Conservation (phyloP, 139 green algal species). For the Chlamydomonas applanata region DNA sequence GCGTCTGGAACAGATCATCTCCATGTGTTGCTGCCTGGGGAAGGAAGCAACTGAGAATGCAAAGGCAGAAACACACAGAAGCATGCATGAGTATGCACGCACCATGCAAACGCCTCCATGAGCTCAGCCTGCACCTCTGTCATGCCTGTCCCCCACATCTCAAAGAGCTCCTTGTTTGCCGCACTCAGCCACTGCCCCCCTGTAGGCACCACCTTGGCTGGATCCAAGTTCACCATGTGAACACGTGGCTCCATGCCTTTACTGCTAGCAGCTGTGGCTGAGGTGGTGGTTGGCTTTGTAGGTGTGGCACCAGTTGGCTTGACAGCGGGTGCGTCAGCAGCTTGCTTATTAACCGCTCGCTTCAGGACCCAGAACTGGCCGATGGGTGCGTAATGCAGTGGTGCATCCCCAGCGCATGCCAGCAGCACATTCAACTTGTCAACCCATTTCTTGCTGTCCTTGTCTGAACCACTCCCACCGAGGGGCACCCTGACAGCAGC, state of each 20-base stretch:
- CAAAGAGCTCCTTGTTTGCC: constrained; percentile 13
- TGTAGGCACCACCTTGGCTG: neutral
- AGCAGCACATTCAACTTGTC: neutral
- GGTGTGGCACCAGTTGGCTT: neutral
- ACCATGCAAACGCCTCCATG: constrained; percentile 21
- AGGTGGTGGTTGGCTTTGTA: neutral
- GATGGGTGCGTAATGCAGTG: neutral
- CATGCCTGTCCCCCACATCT: constrained; percentile 8
- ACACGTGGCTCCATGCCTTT: neutral
- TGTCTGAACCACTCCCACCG: no score
- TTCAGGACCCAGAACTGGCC: constrained; percentile 5
- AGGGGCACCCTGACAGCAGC: no score
- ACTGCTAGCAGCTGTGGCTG: neutral
- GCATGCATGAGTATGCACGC: neutral
- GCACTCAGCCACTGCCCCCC: neutral
- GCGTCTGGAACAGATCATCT: no score
- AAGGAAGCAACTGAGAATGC: no score
- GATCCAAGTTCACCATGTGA: neutral
- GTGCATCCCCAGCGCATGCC: neutral
- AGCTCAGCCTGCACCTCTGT: constrained; percentile 10
- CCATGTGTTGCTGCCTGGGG: no score
- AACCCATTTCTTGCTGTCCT: neutral
- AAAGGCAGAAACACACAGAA: no score
- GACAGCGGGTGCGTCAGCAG: neutral
- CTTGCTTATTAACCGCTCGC: neutral